Evolutionary conservation across 805 yeast species (phyloP), one percentile per base, ranked within the genome.

Genomic region (Wickerhamiella bombiphila): DNA sequence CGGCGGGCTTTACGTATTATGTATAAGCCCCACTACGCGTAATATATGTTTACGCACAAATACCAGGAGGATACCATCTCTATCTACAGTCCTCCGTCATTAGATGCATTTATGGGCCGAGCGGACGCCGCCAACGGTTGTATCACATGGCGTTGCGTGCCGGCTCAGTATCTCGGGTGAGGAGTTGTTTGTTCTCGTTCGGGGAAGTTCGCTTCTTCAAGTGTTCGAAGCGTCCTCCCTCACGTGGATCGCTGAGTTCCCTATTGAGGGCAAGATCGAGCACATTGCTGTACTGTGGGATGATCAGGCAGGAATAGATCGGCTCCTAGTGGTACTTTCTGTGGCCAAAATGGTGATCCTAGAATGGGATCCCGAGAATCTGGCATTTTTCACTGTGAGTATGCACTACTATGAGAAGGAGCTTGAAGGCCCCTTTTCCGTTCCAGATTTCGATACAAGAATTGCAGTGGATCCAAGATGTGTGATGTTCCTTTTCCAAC

Each of bases 401-500:
- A 61, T 91, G 36, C 98, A 91, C 59, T 83, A 70, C 54, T 91
- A 86, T 56, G 96, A 88, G 49, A 70, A 72, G 32, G 71, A 72
- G 19, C 62, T 83, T 11, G 44, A 60, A 43, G 37, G 54, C 6
- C 47, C 54, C 20, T 46, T 58, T 40, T 40, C 49, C 17, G 46
- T 55, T 30, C 49, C 51, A 5, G 51, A 46, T 5, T 49, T 59
- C 32, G 54, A 57, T 4, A 59, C 80, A 0, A 58, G 60, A 6
- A 63, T 80, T 40, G 58, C 72, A 18, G 61, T 71, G 0, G 94
- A 80, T 40, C 81, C 93, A 0, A 66, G 64, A 36, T 76, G 38
- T 72, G 3, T 66, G 72, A 44, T 63, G 72, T 40, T 68, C 28
- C 42, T 75, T 43, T 75, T 72, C 47, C 73, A 75, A 50, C 45